Percentiles rank a stretch among this genome's conserved stretches.
Evolutionary conservation across 805 yeast species (phyloP).

Genomic region (Metschnikowia proteae): DNA sequence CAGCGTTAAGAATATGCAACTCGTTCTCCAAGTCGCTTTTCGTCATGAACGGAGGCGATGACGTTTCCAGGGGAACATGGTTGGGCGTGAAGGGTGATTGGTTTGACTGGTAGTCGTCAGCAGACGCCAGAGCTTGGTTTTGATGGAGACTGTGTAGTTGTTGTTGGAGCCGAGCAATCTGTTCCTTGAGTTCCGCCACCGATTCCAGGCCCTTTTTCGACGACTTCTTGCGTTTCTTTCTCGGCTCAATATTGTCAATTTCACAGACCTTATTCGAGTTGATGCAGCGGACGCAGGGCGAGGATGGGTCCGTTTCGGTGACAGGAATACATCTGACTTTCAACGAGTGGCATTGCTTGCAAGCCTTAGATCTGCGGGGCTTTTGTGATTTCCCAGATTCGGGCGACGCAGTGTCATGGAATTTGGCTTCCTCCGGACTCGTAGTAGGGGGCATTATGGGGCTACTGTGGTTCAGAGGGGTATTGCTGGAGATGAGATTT

Average conservation of each 20-base stretch:
- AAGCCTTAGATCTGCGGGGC: conserved; percentile 51
- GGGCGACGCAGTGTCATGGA: background rate
- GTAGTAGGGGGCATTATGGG: background rate
- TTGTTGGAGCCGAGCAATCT: conserved; percentile 18
- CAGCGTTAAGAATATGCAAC: conserved; percentile 32
- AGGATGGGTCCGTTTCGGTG: conserved; percentile 50
- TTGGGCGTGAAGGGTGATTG: background rate
- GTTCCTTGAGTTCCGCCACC: conserved; percentile 21
- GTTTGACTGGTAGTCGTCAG: background rate
- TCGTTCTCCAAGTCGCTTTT: conserved; percentile 42
- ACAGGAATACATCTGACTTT: conserved; percentile 84
- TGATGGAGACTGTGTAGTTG: conserved; percentile 13
- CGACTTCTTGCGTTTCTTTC: conserved; percentile 43
- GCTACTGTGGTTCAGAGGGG: background rate
- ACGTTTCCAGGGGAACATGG: conserved; percentile 7
- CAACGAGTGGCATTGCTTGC: conserved; percentile 73
- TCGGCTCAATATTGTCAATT: conserved; percentile 57
- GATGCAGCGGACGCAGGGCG: conserved; percentile 72
- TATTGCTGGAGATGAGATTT: conserved; percentile 3
- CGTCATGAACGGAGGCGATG: conserved; percentile 25
- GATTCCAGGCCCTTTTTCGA: conserved; percentile 16
- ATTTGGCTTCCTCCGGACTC: background rate
- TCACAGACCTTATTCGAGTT: conserved; percentile 63
- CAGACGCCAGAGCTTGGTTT: conserved; percentile 5
- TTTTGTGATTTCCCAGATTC: conserved; percentile 7